Conservation (phyloP, 352 stramenopile genomes). For the Aphanomyces astaci region DNA sequence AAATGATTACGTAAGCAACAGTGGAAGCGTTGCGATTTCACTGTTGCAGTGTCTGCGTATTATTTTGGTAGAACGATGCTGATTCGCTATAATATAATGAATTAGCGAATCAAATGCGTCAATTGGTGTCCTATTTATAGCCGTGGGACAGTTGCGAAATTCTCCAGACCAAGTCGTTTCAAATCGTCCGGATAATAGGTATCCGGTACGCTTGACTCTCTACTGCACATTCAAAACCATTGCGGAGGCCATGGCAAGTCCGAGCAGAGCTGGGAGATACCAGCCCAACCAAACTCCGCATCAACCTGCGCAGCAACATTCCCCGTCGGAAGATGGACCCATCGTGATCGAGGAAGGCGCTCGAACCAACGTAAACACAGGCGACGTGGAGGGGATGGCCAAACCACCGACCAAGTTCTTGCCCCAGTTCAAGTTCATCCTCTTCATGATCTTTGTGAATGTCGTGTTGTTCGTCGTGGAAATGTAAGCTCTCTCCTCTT, state of each 20-base stretch:
- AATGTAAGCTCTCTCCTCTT: slow-evolving; percentile 12
- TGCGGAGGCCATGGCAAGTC: neutral
- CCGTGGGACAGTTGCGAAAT: neutral
- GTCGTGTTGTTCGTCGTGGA: slow-evolving; percentile 17
- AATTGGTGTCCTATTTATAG: neutral
- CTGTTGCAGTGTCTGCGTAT: too few species aligned
- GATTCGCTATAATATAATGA: too few species aligned
- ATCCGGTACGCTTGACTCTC: too few species aligned
- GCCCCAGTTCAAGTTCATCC: slow-evolving; percentile 19
- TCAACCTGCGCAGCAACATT: neutral
- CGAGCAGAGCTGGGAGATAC: neutral
- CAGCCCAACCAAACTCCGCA: neutral
- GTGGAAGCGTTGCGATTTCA: too few species aligned
- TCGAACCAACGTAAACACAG: neutral
- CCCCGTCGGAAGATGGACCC: too few species aligned
- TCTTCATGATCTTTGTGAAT: slow-evolving; percentile 19
- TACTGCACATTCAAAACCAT: neutral
- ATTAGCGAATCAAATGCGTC: too few species aligned
- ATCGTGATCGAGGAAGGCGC: slow-evolving; percentile 3
- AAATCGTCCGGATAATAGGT: neutral
- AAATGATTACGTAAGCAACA: too few species aligned
- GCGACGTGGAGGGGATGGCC: neutral
- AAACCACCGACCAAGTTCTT: slow-evolving; percentile 9
- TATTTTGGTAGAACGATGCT: too few species aligned
- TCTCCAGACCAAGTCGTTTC: neutral